These are phyloP conservation scores for Xylaria sp. DNA, from an alignment of 2,329 filamentous ascomycete species.

Conservation along the genomic window DNA sequence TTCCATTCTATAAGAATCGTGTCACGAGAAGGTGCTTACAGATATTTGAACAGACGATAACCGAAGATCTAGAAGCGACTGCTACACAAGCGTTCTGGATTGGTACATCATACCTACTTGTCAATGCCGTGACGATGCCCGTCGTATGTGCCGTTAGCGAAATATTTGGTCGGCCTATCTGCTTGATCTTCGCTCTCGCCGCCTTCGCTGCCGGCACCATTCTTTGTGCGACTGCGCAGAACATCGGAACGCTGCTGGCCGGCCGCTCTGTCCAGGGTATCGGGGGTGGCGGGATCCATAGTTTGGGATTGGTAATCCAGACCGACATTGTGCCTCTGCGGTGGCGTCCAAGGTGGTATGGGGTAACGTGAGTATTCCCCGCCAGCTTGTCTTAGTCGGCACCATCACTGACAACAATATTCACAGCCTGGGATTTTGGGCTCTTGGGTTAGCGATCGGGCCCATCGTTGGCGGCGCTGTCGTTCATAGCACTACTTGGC, in stretches of 20 bases:
- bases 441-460: slow-evolving; percentile 33
- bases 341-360: slow-evolving; percentile 55
- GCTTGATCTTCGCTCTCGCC: slow-evolving; percentile 48
- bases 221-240: slow-evolving; percentile 50
- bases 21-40: slow-evolving; percentile 14
- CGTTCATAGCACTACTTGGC: slow-evolving; percentile 34
- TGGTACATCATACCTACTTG: slow-evolving; percentile 47
- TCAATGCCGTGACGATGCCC: slow-evolving; percentile 46
- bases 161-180: slow-evolving; percentile 50
- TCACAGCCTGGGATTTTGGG: slow-evolving; percentile 32
- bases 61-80: slow-evolving; percentile 37
- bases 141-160: slow-evolving; percentile 48
- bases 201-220: slow-evolving; percentile 58
- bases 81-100: slow-evolving; percentile 46
- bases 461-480: slow-evolving; percentile 36
- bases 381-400: too few relatives aligned
- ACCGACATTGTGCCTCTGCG: slow-evolving; percentile 56
- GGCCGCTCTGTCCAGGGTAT: slow-evolving; percentile 54
- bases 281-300: slow-evolving; percentile 55
- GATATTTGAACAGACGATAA: slow-evolving; percentile 35
- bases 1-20: neutral
- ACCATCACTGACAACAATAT: neutral
- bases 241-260: slow-evolving; percentile 50
- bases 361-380: slow-evolving; percentile 47
- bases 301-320: slow-evolving; percentile 53